Conservation (phyloP, 768 basidiomycete species). For the Suillus fuscotomentosus region DNA sequence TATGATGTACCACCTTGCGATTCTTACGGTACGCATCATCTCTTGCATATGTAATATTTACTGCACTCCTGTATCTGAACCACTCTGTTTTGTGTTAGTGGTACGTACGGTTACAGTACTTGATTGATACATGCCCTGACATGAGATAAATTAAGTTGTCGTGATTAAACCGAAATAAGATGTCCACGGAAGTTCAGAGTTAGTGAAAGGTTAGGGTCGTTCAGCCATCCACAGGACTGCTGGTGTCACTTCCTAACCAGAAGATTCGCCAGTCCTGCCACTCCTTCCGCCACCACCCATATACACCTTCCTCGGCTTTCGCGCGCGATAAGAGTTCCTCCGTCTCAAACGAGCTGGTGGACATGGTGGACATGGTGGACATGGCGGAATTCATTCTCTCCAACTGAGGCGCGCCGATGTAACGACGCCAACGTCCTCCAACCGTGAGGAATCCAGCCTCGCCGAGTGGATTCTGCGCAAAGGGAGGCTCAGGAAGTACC, state of each 20-base stretch:
- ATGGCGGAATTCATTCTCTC: slow-evolving; percentile 44
- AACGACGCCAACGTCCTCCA: slow-evolving; percentile 50
- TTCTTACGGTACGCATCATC: slow-evolving; percentile 24
- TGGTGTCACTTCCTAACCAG: slow-evolving; percentile 69
- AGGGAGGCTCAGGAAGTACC: slow-evolving; percentile 42
- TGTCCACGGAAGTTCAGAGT: background rate
- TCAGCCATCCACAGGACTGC: slow-evolving; percentile 16
- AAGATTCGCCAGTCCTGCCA: slow-evolving; percentile 76
- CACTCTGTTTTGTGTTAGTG: background rate
- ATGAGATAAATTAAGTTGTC: background rate
- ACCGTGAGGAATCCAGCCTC: slow-evolving; percentile 47
- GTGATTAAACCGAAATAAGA: slow-evolving; percentile 4
- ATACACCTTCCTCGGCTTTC: slow-evolving; percentile 62
- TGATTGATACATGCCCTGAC: background rate
- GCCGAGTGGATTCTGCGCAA: slow-evolving; percentile 63
- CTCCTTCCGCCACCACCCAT: slow-evolving; percentile 78
- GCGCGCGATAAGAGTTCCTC: slow-evolving; percentile 47
- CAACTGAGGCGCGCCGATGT: slow-evolving; percentile 31
- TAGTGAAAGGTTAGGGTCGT: slow-evolving; percentile 15
- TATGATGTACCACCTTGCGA: slow-evolving; percentile 13
- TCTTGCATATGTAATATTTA: slow-evolving; percentile 29
- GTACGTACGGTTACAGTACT: background rate
- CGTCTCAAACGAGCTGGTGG: slow-evolving; percentile 45
- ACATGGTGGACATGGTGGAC: slow-evolving; percentile 45
- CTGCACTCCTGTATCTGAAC: slow-evolving; percentile 21